Evolutionary conservation across 1,284 basidiomycete genomes (phyloP).

Genomic region (Pyrrhoderma noxium): DNA sequence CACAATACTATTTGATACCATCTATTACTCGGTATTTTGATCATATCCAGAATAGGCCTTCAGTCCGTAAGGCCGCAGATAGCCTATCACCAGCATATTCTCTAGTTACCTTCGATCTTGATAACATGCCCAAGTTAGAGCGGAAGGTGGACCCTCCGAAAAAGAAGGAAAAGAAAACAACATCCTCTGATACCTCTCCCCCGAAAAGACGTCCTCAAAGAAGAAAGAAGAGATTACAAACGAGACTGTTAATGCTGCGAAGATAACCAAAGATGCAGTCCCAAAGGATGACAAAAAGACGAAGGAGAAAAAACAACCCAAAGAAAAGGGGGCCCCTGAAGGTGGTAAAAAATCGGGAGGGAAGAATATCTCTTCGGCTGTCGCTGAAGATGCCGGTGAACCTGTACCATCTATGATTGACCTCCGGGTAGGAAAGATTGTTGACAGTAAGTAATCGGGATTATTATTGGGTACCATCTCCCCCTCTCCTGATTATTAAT

Average conservation of each 20-base stretch:
- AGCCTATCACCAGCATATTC: constrained; percentile 50
- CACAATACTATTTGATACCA: constrained; percentile 69
- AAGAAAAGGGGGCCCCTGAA: constrained; percentile 28
- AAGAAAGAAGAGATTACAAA: constrained; percentile 31
- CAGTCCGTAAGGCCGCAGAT: constrained; percentile 50
- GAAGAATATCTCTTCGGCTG: constrained; percentile 29
- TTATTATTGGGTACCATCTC: no score
- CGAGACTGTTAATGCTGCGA: constrained; percentile 20
- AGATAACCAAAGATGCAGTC: constrained; percentile 25
- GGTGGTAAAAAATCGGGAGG: constrained; percentile 36
- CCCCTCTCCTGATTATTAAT: neutral
- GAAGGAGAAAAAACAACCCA: constrained; percentile 43
- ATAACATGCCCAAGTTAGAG: constrained; percentile 65
- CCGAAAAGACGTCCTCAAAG: constrained; percentile 27
- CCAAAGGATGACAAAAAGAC: constrained; percentile 34
- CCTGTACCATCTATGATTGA: constrained; percentile 93
- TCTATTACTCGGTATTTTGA: constrained; percentile 89
- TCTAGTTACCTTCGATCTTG: constrained; percentile 63
- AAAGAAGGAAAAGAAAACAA: constrained; percentile 65
- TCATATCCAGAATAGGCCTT: constrained; percentile 73
- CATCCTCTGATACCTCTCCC: no score
- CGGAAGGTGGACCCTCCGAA: constrained; percentile 68
- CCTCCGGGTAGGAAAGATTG: constrained; percentile 82
- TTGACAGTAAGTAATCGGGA: constrained; percentile 61
- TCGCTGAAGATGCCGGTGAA: constrained; percentile 60